Percentiles rank a stretch among this genome's conserved stretches.
phyloP scores from a whole-genome alignment of 1,284 basidiomycete genomes.

The Sporisorium sorghi region DNA sequence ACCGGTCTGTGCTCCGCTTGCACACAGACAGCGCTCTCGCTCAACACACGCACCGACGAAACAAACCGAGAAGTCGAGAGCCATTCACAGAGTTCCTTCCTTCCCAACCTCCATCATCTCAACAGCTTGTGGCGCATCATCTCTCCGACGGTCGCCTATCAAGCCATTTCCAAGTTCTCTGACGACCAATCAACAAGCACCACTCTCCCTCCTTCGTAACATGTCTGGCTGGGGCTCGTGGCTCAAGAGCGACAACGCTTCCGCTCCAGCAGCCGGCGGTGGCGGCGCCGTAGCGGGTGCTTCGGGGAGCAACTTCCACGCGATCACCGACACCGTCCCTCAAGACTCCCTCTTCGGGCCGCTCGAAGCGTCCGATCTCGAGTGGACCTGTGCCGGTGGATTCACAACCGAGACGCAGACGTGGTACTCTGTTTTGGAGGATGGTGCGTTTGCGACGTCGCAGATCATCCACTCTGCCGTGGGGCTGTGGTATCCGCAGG shows the following conservation, averaged over 20 bases:
- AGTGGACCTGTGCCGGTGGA: conserved; percentile 84
- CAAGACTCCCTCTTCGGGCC: conserved; percentile 76
- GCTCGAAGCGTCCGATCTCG: conserved; percentile 77
- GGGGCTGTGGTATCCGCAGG: conserved; percentile 91
- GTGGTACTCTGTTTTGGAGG: conserved; percentile 85
- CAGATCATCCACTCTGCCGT: conserved; percentile 96
- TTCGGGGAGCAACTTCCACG: conserved; percentile 60
- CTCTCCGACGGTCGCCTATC: too few relatives aligned
- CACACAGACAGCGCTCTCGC: background rate
- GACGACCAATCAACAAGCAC: too few relatives aligned
- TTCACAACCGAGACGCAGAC: conserved; percentile 93
- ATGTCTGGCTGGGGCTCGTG: conserved; percentile 68
- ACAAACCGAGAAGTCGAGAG: background rate
- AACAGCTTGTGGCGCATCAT: background rate
- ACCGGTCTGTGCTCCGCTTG: conserved; percentile 9
- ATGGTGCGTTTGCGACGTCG: conserved; percentile 84
- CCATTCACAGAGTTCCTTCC: background rate
- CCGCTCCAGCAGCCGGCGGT: conserved; percentile 13
- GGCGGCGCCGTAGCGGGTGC: conserved; percentile 29
- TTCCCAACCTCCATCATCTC: background rate
- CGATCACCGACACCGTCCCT: conserved; percentile 59
- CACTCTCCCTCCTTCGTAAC: background rate
- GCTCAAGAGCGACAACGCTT: conserved; percentile 53
- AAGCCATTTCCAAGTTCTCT: too few relatives aligned
- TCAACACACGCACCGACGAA: background rate